Evolutionary conservation across 2,329 filamentous ascomycete species (phyloP).

Genomic region (Xylariaceae sp.): DNA sequence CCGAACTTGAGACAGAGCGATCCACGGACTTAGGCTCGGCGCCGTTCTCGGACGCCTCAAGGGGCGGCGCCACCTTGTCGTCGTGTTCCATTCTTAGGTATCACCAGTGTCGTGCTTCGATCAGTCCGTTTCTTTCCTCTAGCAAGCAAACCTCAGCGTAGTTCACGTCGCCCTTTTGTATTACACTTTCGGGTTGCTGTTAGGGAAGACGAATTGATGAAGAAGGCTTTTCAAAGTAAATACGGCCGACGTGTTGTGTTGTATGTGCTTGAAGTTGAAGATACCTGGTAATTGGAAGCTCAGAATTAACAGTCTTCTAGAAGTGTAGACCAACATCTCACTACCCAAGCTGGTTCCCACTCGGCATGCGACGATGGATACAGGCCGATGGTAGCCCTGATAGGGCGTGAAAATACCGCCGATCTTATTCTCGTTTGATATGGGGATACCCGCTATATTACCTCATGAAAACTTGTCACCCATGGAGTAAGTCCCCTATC

Average conservation of each 20-base stretch:
- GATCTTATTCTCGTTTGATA: constrained; percentile 10
- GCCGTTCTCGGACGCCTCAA: constrained; percentile 31
- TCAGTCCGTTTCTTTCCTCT: not conserved
- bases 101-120: not conserved
- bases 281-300: too few relatives aligned
- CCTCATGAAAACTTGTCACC: constrained; percentile 24
- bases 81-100: constrained; percentile 31
- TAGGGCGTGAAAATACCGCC: not conserved
- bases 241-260: not conserved
- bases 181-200: not conserved
- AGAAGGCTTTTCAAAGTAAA: not conserved
- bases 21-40: constrained; percentile 35
- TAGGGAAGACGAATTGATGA: constrained; percentile 1
- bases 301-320: too few relatives aligned
- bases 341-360: not conserved
- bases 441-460: constrained; percentile 13
- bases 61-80: constrained; percentile 22
- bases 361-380: constrained; percentile 3
- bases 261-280: too few relatives aligned
- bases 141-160: not conserved
- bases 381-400: constrained; percentile 17
- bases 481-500: not conserved
- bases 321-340: not conserved
- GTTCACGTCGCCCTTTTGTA: not conserved
- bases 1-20: constrained; percentile 31